These are phyloP conservation scores for Blastosporella zonata DNA, from an alignment of 1,284 basidiomycete species.

Conservation along the genomic window DNA sequence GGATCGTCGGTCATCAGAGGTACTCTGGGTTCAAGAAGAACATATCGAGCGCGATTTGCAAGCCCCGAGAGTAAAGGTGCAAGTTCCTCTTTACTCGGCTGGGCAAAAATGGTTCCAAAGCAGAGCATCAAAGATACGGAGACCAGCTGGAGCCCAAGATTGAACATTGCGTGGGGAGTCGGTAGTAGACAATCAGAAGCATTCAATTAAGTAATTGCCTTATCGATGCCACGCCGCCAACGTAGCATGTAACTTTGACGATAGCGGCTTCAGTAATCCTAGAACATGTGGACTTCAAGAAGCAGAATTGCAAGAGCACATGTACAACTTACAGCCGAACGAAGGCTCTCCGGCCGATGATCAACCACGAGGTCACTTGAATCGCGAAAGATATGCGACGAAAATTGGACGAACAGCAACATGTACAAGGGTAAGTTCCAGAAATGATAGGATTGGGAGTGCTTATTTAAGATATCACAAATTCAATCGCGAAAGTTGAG, in stretches of 20 bases:
- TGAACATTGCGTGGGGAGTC: too few relatives aligned
- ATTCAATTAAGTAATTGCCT: too few relatives aligned
- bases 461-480: too few relatives aligned
- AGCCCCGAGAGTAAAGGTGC: slow-evolving; percentile 25
- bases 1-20: slow-evolving; percentile 34
- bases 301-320: neutral
- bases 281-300: too few relatives aligned
- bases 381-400: neutral
- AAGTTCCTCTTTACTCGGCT: slow-evolving; percentile 23
- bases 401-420: too few relatives aligned
- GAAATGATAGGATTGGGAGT: too few relatives aligned
- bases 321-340: neutral
- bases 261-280: too few relatives aligned
- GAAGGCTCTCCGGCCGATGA: neutral
- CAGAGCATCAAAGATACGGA: neutral
- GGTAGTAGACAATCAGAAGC: too few relatives aligned
- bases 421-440: too few relatives aligned
- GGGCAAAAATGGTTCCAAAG: slow-evolving; percentile 12
- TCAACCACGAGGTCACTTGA: neutral
- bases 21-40: slow-evolving; percentile 27
- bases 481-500: too few relatives aligned
- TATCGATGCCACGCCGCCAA: too few relatives aligned
- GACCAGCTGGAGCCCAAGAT: neutral
- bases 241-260: too few relatives aligned
- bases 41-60: slow-evolving; percentile 12